These are phyloP conservation scores for Bipolaris sorokiniana DNA, from an alignment of 2,329 filamentous ascomycete species.

Conservation along the genomic window DNA sequence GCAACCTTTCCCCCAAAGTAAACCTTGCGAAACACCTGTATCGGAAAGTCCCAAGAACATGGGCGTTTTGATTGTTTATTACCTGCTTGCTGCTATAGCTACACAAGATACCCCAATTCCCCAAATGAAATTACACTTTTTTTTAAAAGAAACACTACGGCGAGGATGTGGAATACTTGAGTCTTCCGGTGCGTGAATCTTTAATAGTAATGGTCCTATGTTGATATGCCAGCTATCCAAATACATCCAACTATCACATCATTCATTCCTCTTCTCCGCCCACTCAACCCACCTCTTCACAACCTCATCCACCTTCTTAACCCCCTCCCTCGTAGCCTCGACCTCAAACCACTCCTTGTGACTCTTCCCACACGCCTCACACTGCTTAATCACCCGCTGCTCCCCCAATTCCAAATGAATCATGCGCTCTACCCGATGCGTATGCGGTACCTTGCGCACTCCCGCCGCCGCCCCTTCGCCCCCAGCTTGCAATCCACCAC, in stretches of 20 bases:
- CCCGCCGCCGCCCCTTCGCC: too few relatives aligned
- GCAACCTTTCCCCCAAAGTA: constrained; percentile 11
- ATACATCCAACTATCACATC: background rate
- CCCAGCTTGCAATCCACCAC: too few relatives aligned
- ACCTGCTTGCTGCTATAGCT: constrained; percentile 25
- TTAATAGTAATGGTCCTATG: background rate
- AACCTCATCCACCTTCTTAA: constrained; percentile 73
- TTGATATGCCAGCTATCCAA: background rate
- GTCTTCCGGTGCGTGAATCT: background rate
- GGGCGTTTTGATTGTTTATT: constrained; percentile 15
- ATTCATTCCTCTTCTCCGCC: constrained; percentile 62
- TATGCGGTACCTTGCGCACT: constrained; percentile 77
- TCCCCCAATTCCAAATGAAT: constrained; percentile 86
- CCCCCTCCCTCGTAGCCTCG: constrained; percentile 71
- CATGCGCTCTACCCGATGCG: constrained; percentile 84
- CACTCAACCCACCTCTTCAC: constrained; percentile 86
- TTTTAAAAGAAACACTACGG: background rate
- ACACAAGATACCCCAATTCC: constrained; percentile 41
- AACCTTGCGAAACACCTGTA: constrained; percentile 7
- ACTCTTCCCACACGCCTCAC: constrained; percentile 78
- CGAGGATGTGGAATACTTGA: background rate
- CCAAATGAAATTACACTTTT: constrained; percentile 23
- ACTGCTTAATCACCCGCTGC: constrained; percentile 66
- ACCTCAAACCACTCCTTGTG: constrained; percentile 98
- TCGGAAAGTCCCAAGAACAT: constrained; percentile 5